Evolutionary conservation across 805 yeast genomes (phyloP), one percentile per base, ranked within the genome.

Genomic region (Metschnikowia drakensbergensis): DNA sequence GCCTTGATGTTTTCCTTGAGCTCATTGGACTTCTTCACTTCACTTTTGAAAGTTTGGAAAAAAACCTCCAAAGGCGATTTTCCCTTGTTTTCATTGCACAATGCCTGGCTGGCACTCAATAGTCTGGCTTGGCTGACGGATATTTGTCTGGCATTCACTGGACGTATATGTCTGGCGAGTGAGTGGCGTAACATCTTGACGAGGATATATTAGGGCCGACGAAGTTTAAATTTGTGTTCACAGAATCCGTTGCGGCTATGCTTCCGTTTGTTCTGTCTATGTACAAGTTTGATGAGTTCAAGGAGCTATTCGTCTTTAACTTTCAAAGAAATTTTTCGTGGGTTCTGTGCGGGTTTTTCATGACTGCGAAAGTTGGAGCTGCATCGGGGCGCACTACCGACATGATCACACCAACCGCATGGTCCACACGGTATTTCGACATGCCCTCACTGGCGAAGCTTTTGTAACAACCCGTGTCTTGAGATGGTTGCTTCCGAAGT

Each of bases 1-100:
- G 96, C 96, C 68, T 92, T 94, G 63, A 94, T 89, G 60, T 90
- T 89, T 48, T 88, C 90, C 62, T 91, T 95, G 51, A 94, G 77
- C 66, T 94, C 98, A 62, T 80, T 79, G 44, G 90, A 84, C 66
- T 94, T 92, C 65, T 86, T 83, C 84, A 96, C 91, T 71, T 94
- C 99, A 50, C 77, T 76, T 63, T 80, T 84, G 74, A 94, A 94
- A 0, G 98, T 92, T 54, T 94, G 95, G 55, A 89, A 82, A 66
- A 94, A 94, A 48, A 94, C 96, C 66, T 89, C 90, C 64, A 90
- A 71, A 13, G 99, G 98, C 11, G 95, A 82, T 58, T 83, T 52
- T 46, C 56, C 59, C 44, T 53, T 54, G 42, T 50, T 52, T 10
- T 48, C 57, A 42, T 55, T 50, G 46, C 23, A 8, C 37, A 49